Evolutionary conservation across 352 stramenopile genomes (phyloP), one percentile per base, ranked within the genome.

Genomic region (Phytophthora sp.): DNA sequence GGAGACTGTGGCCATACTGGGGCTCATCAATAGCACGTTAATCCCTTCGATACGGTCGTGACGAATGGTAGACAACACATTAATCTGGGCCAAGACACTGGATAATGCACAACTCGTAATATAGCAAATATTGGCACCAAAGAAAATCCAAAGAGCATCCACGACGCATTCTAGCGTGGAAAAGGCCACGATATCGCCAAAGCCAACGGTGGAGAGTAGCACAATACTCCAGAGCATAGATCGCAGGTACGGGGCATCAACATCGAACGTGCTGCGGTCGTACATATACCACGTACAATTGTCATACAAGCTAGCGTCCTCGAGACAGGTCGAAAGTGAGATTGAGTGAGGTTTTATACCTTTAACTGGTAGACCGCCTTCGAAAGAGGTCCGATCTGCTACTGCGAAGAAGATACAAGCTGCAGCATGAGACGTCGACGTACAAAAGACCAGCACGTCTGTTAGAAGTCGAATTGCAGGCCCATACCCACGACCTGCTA

Each of bases 281-380:
- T 85, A 86, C 44, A 89, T 77, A 27, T 86, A 86, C 84, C 84
- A 92, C 3, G 81, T 89, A 29, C 84, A 92, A 44, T 90, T 92
- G 8, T 71, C 69, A n/a, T 66, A 78, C 2, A 77, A 9, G 21
- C 63, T 86, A 0, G 83, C 79, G 47, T 84, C 65, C 15, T 83
- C 63, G 7, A 91, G 76, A 23, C 83, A 91, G 6, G 57, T 50
- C 9, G 73, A 50, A 23, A 63, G 44, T 13, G 77, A 76, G 4
- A 89, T 67, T 1, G 78, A 87, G 7, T 56, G 51, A 2, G 57
- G 42, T 2, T 38, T 13, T 5, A 77, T 61, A 31, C 79, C 77
- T 16, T 64, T 58, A 0, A 60, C 21, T 0, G 82, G 82, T 11
- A 90, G 55, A 0, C 82, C 82, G 21, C 77, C 79, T 18, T 69